Base-by-base conservation (phyloP, 164 flowering plant species). In the Annona squamosa region DNA sequence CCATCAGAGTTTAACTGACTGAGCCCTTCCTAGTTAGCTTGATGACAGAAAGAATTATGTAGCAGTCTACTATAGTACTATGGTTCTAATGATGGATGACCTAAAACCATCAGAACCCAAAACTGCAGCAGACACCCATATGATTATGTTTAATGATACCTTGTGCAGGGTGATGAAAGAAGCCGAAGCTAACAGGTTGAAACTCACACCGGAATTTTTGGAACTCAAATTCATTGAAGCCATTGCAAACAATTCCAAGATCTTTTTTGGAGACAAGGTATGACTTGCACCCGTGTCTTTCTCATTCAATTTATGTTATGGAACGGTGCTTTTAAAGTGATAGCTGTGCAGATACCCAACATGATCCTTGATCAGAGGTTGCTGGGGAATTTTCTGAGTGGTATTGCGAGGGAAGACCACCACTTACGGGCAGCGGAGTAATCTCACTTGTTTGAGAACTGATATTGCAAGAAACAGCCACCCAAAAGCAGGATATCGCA, bases 211-310 rank as follows among this genome's bases (percentile, higher is more conserved):
- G 0, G 79, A 89, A 56, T 95, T 59, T 80, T 88, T 95, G 43
- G 94, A 94, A 80, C 99, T 95, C 72, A 90, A 76, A 72, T 93
- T 93, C 74, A 90, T 93, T 12, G 92, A 93, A 75, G 85, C 98
- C 69, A 91, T 93, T 19, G 84, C 99, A 48, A 88, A 89, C 70
- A 91, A 89, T 75, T 83, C 99, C 46, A 93, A 95, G 78, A 88
- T 95, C 61, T 95, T 90, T 80, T 95, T 93, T 48, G 99, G 99
- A 12, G 82, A 91, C 81, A 93, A 89, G 96, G 99, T 90, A 44
- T 46, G 59, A 61, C 5, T 63, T 65, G 48, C 37, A 43, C 2
- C 6, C 67, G 4, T 65, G 12, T 65, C 4, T 2, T 13, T 44
- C n/a, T 41, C n/a, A 2, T 6, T 52, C 2, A 52, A 52, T 52